Evolutionary conservation across 116 monocot genomes (phyloP).

Genomic region (Posidonia oceanica): DNA sequence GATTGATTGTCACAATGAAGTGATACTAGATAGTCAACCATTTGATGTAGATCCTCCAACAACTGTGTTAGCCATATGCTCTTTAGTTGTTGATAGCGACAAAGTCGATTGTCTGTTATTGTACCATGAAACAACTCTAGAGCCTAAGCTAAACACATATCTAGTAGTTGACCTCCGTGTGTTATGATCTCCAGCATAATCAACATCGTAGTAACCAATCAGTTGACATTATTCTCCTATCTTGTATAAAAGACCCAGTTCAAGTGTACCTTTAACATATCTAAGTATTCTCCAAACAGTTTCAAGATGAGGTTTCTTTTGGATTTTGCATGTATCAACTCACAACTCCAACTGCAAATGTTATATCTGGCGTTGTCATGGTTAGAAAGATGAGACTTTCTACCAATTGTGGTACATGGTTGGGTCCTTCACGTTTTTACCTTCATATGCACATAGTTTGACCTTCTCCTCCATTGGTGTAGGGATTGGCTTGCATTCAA

Average conservation of each 20-base stretch:
- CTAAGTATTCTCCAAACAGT: background rate
- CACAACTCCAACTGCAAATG: too few relatives aligned
- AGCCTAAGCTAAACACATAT: background rate
- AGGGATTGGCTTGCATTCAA: too few relatives aligned
- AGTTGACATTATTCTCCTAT: background rate
- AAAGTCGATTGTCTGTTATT: background rate
- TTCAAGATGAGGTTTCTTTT: background rate
- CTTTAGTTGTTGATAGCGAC: conserved; percentile 1
- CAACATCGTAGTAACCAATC: background rate
- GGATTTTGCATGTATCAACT: too few relatives aligned
- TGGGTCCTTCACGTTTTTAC: too few relatives aligned
- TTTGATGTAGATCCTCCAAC: background rate
- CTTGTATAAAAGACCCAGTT: conserved; percentile 3
- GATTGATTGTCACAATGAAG: background rate
- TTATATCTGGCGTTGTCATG: too few relatives aligned
- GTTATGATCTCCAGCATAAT: conserved; percentile 1
- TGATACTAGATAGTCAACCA: background rate
- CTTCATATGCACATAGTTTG: too few relatives aligned
- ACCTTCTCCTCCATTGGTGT: too few relatives aligned
- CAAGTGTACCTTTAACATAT: background rate
- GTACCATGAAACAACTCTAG: conserved; percentile 1
- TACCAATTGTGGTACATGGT: too few relatives aligned
- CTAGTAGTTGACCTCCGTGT: background rate
- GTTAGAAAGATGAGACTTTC: too few relatives aligned
- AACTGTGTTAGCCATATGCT: background rate